Base-by-base conservation (phyloP, 1,139 yeast genomes). In the Pichia sp. region DNA sequence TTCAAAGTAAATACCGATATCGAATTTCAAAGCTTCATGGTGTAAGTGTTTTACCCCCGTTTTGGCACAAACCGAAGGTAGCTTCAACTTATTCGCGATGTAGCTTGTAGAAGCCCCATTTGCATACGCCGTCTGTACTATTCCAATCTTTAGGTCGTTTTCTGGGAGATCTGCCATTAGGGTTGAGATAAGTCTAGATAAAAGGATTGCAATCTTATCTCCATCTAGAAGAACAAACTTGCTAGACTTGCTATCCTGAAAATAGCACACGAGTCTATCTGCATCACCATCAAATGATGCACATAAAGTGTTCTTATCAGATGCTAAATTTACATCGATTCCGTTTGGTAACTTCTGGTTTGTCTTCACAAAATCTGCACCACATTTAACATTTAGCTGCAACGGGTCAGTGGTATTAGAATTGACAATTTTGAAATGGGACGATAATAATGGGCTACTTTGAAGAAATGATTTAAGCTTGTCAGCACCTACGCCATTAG, bases 211-310 rank as follows among this genome's bases (percentile, higher is more conserved):
- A 59, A 91, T 86, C 69, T 89, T 90, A 70, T 93, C 99, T 55
- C 99, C 99, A 63, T 93, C 99, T 54, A 93, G 74, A 44, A 93
- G 73, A 44, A 78, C 76, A 71, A 93, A 93, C 37, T 67, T 66
- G 4, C 66, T 60, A 1, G 65, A 66, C 53, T 78, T 80, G 44
- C 75, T 73, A 28, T 52, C 48, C 68, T 83, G 90, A 16, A 47
- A 54, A 70, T 89, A 93, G 64, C 90, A 89, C 26, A 93, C 87
- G 53, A 93, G 83, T 63, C 99, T 78, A 67, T 93, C 99, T 4
- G 99, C 99, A 67, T 93, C 99, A 47, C 99, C 99, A 66, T 93
- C 99, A 64, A 89, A 90, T 1, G 96, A 88, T 9, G 95, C 87
- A 62, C 82, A 86, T 48, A 91, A 71, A 47, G 68, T 63, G 5